Evolutionary conservation across 768 basidiomycete genomes (phyloP).

Genomic region (Paxillus ammoniavirescens): DNA sequence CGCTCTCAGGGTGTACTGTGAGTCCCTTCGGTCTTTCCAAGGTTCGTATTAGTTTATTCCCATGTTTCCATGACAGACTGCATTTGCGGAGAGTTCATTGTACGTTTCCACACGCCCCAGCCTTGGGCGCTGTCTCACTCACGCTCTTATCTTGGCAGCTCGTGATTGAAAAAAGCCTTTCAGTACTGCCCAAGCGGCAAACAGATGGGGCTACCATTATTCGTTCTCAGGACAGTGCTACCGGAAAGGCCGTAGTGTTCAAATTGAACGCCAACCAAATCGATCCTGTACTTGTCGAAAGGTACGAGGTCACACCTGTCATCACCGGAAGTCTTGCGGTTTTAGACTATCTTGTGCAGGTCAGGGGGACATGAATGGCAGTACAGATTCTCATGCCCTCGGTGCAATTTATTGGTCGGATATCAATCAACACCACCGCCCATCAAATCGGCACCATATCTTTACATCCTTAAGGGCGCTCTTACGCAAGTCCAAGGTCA

Average conservation of each 20-base stretch:
- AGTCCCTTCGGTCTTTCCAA: slow-evolving; percentile 27
- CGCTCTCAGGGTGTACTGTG: slow-evolving; percentile 80
- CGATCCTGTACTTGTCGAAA: slow-evolving; percentile 74
- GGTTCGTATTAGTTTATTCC: slow-evolving; percentile 5
- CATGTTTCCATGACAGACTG: slow-evolving; percentile 53
- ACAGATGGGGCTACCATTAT: slow-evolving; percentile 82
- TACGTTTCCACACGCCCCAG: slow-evolving; percentile 34
- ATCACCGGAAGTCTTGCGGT: slow-evolving; percentile 19
- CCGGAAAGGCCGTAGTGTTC: slow-evolving; percentile 67
- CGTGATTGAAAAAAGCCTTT: slow-evolving; percentile 75
- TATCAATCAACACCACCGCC: slow-evolving; percentile 83
- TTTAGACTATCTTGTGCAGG: slow-evolving; percentile 34
- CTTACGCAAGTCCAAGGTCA: slow-evolving; percentile 89
- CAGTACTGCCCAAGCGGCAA: slow-evolving; percentile 64
- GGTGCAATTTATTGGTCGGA: slow-evolving; percentile 47
- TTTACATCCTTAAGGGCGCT: slow-evolving; percentile 80
- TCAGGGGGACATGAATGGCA: slow-evolving; percentile 72
- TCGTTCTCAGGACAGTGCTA: slow-evolving; percentile 63
- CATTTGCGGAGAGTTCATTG: slow-evolving; percentile 86
- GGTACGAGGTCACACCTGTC: slow-evolving; percentile 44
- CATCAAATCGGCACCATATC: slow-evolving; percentile 68
- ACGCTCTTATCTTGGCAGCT: slow-evolving; percentile 45
- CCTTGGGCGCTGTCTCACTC: slow-evolving; percentile 1
- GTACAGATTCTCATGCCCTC: slow-evolving; percentile 59
- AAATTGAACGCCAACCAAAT: slow-evolving; percentile 77